Evolutionary conservation across 2,329 filamentous ascomycete genomes (phyloP).

Genomic region (Penicillium sp.): DNA sequence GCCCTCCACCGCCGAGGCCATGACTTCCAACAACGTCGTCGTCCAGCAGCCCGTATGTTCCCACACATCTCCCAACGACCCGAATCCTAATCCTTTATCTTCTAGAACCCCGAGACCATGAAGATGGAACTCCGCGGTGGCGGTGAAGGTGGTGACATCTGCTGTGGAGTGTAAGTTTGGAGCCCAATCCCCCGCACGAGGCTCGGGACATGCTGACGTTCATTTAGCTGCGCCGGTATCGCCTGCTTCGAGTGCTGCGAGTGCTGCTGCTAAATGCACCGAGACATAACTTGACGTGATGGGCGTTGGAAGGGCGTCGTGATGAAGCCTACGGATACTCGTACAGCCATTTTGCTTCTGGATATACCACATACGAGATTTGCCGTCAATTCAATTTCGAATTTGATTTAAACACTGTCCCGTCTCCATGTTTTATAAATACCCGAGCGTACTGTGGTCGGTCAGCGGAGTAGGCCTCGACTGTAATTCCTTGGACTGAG

Average conservation of each 20-base stretch:
- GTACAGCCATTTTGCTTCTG: not conserved
- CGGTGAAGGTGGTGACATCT: conserved; percentile 8
- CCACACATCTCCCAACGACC: not conserved
- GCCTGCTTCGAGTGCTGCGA: conserved; percentile 11
- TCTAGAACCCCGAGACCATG: conserved; percentile 3
- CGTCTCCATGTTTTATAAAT: not conserved
- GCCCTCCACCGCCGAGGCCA: conserved; percentile 2
- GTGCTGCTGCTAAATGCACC: conserved; percentile 8
- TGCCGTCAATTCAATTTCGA: not conserved
- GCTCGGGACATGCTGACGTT: not conserved
- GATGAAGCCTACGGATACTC: not conserved
- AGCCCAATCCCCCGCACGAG: not conserved
- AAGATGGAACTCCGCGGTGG: conserved; percentile 12
- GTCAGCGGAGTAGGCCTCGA: too few relatives aligned
- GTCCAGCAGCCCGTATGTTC: conserved; percentile 5
- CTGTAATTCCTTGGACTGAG: too few relatives aligned
- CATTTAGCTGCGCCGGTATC: conserved; percentile 3
- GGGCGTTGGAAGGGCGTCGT: not conserved
- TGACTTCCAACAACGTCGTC: conserved; percentile 4
- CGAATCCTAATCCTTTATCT: too few relatives aligned
- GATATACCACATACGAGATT: not conserved
- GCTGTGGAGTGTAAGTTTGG: conserved; percentile 9
- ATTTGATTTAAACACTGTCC: not conserved
- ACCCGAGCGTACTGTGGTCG: not conserved
- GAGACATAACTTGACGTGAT: not conserved